Evolutionary conservation across 164 flowering plant genomes (phyloP), one percentile per base, ranked within the genome.

Genomic region (Vitis riparia): DNA sequence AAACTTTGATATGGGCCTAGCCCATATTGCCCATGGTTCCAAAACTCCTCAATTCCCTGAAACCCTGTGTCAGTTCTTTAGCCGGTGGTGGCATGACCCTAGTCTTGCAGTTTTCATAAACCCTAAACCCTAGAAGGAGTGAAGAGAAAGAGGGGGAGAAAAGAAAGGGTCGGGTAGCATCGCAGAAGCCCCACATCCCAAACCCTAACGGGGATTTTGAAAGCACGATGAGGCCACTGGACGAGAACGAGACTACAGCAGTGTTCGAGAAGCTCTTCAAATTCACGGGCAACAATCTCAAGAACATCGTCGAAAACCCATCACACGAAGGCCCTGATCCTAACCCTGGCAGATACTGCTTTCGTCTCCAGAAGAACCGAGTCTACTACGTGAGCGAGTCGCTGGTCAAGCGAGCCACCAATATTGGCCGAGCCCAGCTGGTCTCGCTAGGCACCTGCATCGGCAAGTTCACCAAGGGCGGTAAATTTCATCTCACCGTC

Each of bases 391-490:
- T 84, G 19, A 76, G 81, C 63, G 91, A 87, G 53, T 75, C 93
- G 2, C 68, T 91, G 9, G 90, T 91, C 48, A 85, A 82, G 73
- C 85, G 96, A 2, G 96, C 96, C 47, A 91, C 93, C 57, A 89
- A 91, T 79, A 51, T 91, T 50, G 74, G 83, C 59, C 85, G 93
- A 3, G 70, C 74, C 14, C 79, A 85, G n/a, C 76, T 91, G 10
- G 85, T 84, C 14, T 78, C 89, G 0, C 74, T 89, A 3, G 96
- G 93, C 0, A 84, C 87, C 27, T 86, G 88, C 74, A 77, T 89
- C n/a, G 96, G 96, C 15, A 87, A 85, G 67, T 85, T 86, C 80
- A 89, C 97, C 12, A 87, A 90, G 50, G 77, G 82, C 1, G 91
- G 94, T 3, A 85, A 75, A 64, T 94, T 94, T 68, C 95, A 84